Evolutionary conservation across 2,329 filamentous ascomycete species (phyloP), one percentile per base, ranked within the genome.

Genomic region (Exophiala xenobiotica): DNA sequence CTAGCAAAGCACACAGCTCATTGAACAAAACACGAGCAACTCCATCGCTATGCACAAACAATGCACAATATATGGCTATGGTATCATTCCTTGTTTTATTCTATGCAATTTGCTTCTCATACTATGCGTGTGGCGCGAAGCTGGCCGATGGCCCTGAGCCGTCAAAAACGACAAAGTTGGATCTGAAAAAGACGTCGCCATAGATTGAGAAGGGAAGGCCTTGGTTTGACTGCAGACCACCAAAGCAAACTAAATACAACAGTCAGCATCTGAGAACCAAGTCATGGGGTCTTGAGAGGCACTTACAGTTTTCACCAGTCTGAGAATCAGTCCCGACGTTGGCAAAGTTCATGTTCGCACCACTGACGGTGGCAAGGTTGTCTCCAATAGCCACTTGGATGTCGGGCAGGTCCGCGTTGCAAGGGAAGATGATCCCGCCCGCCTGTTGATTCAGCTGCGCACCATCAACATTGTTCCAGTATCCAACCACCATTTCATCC

Each of bases 181-280:
- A 72, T 68, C 78, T 81, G 62, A 85, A 74, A 67, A 84, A 77
- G 20, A 78, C 73, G 60, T 84, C 82, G n/a, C 82, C 82, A 49
- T 77, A 77, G 44, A 85, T 79, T 27, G 76, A 73, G 59, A 85
- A 75, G 2, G 69, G 67, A 42, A 78, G 77, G 46, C 79, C 77
- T 52, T 77, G 73, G 22, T 78, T 78, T 2, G 80, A 82, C 55
- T 81, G 79, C 12, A 85, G 68, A 14, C 81, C 81, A 39, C 82
- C 82, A 44, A 81, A 74, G 44, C 82, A 83, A 14, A 79, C 73
- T 74, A 26, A 6, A 14, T 20, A 18, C 45, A 19, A 27, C 19
- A 14, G 56, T 65, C 49, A 65, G 56, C 43, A 31, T 16, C 23
- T 6, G 3, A 6, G n/a, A 35, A 35, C 18, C 5, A 35, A 16